Base-by-base conservation (phyloP, 306 rosid species). In the Cercis canadensis region DNA sequence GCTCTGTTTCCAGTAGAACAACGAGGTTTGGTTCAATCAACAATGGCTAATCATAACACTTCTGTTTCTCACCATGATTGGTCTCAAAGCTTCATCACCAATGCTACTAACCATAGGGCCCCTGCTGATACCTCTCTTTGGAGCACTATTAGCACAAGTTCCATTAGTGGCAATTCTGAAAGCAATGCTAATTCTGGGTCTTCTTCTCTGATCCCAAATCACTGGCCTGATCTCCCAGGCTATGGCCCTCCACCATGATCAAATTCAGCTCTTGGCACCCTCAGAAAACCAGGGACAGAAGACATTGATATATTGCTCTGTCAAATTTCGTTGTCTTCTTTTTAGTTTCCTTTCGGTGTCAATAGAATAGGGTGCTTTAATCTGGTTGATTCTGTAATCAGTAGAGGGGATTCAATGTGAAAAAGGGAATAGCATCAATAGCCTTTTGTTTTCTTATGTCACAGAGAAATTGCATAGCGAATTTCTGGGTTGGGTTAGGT, bases 181-280 rank as follows among this genome's bases (percentile, higher is more conserved):
- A 70, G 46, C 50, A 65, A 67, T 66, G 67, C 49, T 64, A n/a
- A 21, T 34, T 54, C 52, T 3, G 77, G 46, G n/a, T 8, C 75
- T 50, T 67, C 86, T 74, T 37, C 74, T 65, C 5, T 71, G 65
- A 44, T 59, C 14, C 65, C 65, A 69, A 70, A 68, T 67, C 86
- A 78, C 43, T 86, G 86, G 89, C 74, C 83, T 55, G 41, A 82
- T 71, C 67, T 78, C 21, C 47, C 78, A 12, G 84, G 84, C 6
- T 82, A 15, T 62, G 68, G 55, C 34, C 75, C 82, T 76, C 84
- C 81, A 32, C 77, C 75, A 9, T 84, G 79, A 80, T 52, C 44
- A 37, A 8, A 18, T 53, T 62, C 40, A 16, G 45, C 56, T 59
- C 33, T 15, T 11, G 11, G 49, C 78, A 33, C 41, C 55, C 40